A percentile compares a stretch with the other conserved stretches of the same genome.
Evolutionary conservation across 1,284 basidiomycete species (phyloP).

Genomic region (Vanrija sp.): DNA sequence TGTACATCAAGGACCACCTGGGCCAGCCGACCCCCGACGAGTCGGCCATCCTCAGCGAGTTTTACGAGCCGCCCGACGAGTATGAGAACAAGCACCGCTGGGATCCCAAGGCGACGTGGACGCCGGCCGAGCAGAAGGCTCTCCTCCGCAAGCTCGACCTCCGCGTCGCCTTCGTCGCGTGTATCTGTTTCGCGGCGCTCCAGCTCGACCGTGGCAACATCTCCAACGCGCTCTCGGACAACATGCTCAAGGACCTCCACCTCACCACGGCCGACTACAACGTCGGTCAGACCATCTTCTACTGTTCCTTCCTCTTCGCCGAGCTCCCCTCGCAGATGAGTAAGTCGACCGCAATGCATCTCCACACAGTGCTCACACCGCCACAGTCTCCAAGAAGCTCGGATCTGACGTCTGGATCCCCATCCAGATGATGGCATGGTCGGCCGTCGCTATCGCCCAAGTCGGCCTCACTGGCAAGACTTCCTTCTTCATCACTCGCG

Average conservation of each 20-base stretch:
- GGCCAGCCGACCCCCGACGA: no score
- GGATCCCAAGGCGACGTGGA: conserved; percentile 47
- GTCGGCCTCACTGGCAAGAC: conserved; percentile 23
- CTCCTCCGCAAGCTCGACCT: conserved; percentile 33
- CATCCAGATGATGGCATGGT: conserved; percentile 46
- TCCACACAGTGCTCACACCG: background rate
- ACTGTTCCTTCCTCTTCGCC: conserved; percentile 35
- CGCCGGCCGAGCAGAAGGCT: conserved; percentile 37
- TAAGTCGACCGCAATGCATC: background rate
- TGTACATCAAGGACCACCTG: background rate
- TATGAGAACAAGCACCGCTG: conserved; percentile 45
- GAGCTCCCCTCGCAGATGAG: conserved; percentile 45
- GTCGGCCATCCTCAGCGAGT: conserved; percentile 5
- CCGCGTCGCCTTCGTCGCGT: conserved; percentile 28
- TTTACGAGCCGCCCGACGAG: conserved; percentile 31
- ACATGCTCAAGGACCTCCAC: conserved; percentile 43
- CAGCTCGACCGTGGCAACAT: conserved; percentile 42
- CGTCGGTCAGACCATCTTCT: conserved; percentile 39
- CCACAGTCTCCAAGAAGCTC: conserved; percentile 44
- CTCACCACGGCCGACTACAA: conserved; percentile 47
- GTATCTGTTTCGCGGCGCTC: conserved; percentile 38
- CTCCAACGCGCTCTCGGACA: conserved; percentile 42
- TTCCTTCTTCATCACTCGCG: conserved; percentile 39
- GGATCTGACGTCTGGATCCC: conserved; percentile 48
- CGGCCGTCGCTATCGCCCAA: conserved; percentile 35